Evolutionary conservation across 2,329 filamentous ascomycete species (phyloP).

Genomic region (Cryphonectria japonica): DNA sequence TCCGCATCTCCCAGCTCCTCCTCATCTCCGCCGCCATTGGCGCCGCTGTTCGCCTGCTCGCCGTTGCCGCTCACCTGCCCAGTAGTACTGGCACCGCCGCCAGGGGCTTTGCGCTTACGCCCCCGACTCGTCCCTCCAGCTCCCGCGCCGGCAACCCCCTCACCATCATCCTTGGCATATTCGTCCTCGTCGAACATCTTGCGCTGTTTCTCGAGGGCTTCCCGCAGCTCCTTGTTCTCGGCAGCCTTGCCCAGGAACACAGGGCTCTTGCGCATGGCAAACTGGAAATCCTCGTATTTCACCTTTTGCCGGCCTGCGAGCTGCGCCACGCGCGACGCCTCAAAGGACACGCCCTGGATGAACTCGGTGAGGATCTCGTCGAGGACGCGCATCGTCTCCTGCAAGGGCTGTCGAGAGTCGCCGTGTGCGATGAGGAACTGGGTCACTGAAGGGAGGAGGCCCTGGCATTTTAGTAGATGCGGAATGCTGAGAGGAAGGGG

Average conservation of each 20-base stretch:
- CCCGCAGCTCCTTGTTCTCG: conserved; percentile 87
- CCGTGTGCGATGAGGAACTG: conserved; percentile 80
- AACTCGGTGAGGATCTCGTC: conserved; percentile 98
- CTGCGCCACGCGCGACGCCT: conserved; percentile 82
- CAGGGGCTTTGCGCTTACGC: conserved; percentile 21
- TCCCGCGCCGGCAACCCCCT: not conserved
- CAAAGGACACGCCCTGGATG: conserved; percentile 90
- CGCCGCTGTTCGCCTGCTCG: conserved; percentile 14
- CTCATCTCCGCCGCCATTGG: conserved; percentile 19
- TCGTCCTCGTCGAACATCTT: conserved; percentile 75
- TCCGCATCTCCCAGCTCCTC: conserved; percentile 30
- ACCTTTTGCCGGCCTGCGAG: conserved; percentile 93
- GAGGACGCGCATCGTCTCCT: conserved; percentile 81
- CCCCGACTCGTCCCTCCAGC: conserved; percentile 16
- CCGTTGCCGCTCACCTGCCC: not conserved
- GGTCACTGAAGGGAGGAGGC: conserved; percentile 55
- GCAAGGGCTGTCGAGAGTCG: conserved; percentile 76
- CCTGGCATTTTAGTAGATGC: not conserved
- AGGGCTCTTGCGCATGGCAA: conserved; percentile 84
- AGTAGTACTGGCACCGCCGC: not conserved
- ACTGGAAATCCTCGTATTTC: conserved; percentile 98
- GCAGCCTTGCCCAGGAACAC: conserved; percentile 86
- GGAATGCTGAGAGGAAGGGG: not conserved
- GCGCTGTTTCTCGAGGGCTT: conserved; percentile 80
- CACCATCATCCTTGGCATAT: conserved; percentile 29